Conservation (phyloP, 176 grass and related monocot species). For the Elymus sibiricus region DNA sequence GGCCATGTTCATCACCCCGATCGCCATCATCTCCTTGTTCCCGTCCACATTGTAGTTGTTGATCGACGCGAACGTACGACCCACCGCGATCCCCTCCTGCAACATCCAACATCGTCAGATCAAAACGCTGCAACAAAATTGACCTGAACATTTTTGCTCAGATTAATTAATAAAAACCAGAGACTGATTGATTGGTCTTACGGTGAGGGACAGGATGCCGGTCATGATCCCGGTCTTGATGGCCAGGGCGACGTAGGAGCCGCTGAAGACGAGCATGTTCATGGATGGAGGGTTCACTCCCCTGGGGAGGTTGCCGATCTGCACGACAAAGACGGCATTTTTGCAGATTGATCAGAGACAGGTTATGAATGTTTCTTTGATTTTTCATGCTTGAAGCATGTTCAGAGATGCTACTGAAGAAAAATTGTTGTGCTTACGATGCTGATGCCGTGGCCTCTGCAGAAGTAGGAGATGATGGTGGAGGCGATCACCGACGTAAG, state of each 20-base stretch:
- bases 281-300: conserved; percentile 91
- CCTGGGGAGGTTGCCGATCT: conserved; percentile 82
- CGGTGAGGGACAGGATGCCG: conserved; percentile 88
- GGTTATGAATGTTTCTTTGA: neutral
- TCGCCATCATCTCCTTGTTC: conserved; percentile 99
- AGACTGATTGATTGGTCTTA: conserved; percentile 27
- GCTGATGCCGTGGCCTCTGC: conserved; percentile 76
- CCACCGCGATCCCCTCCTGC: conserved; percentile 95
- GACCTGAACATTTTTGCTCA: neutral
- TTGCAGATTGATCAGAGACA: neutral
- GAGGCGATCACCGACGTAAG: conserved; percentile 80
- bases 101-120: neutral
- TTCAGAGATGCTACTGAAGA: neutral
- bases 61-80: conserved; percentile 90
- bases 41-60: conserved; percentile 99
- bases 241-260: conserved; percentile 73
- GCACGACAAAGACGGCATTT: neutral
- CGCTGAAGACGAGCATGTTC: conserved; percentile 82
- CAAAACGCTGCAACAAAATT: neutral
- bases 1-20: conserved; percentile 97
- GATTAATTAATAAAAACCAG: too few species aligned
- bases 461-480: conserved; percentile 68
- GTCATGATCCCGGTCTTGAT: conserved; percentile 94
- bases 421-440: conserved; percentile 45
- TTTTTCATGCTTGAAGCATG: neutral